A percentile compares a stretch with the other conserved stretches of the same genome.
phyloP scores from a whole-genome alignment of 306 rosid species.

The Lathyrus tuberosus region DNA sequence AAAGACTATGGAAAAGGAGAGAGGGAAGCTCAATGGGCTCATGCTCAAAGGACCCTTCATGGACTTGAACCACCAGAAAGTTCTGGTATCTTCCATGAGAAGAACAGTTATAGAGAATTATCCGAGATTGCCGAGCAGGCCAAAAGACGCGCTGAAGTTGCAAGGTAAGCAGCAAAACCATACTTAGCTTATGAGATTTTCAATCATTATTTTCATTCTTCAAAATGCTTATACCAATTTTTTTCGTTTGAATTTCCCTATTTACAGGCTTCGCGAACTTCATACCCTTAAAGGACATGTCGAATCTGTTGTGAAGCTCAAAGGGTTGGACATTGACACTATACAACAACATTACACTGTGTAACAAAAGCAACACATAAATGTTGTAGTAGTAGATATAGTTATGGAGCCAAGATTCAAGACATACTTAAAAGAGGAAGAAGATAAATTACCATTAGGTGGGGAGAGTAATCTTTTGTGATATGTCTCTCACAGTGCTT shows the following conservation, averaged over 20 bases:
- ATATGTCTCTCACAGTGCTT: constrained; percentile 46
- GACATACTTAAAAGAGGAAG: constrained; percentile 28
- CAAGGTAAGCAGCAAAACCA: constrained; percentile 60
- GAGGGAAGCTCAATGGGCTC: constrained; percentile 99
- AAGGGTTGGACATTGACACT: constrained; percentile 89
- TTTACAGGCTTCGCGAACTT: constrained; percentile 90
- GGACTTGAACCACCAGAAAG: constrained; percentile 93
- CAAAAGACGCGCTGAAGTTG: constrained; percentile 95
- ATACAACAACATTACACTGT: constrained; percentile 97
- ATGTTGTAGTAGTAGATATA: constrained; percentile 27
- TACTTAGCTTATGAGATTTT: background rate
- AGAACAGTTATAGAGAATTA: constrained; percentile 83
- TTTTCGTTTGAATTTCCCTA: background rate
- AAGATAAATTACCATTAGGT: constrained; percentile 27
- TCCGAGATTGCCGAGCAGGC: constrained; percentile 99
- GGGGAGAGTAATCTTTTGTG: constrained; percentile 51
- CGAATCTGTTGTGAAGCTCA: constrained; percentile 97
- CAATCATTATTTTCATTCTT: background rate
- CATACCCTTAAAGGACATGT: constrained; percentile 97
- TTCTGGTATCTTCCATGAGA: constrained; percentile 62
- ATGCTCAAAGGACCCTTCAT: constrained; percentile 91
- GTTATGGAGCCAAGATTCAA: constrained; percentile 36
- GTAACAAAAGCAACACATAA: constrained; percentile 42
- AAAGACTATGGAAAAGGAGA: constrained; percentile 94
- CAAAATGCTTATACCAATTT: background rate